Evolutionary conservation across 257 asterid species (phyloP), one percentile per base, ranked within the genome.

Genomic region (Forsythia suspensa): DNA sequence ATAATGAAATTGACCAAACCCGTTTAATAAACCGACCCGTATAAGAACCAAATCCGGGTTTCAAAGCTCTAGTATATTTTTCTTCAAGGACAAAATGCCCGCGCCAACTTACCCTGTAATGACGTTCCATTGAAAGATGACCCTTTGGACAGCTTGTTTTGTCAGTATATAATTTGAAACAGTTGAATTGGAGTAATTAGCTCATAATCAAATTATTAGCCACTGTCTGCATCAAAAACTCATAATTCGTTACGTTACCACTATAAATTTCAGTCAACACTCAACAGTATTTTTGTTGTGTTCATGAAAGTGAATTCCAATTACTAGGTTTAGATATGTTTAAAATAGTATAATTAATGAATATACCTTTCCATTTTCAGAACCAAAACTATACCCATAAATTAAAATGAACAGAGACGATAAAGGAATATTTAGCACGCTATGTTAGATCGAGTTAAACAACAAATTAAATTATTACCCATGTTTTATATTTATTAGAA

Each of bases 81-180:
- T 24, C 24, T 24, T 24, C 24, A 24, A 0, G 24, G 24, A 24
- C 24, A 48, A 70, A 37, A 67, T 42, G 80, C 81, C 69, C 24
- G 24, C 24, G 24, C 82, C 73, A 40, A 80, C 77, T 55, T 37
- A 65, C 86, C 68, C 24, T 76, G 70, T n/a, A 4, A 37, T 79
- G 88, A 76, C 82, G 76, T 72, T 72, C 72, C 71, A 6, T 43
- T 36, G 78, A 59, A 76, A 24, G 41, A 65, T 68, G 84, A 74
- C 77, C 11, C 75, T 75, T 80, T 79, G 88, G 84, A 81, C 77
- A 70, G 44, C 76, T 76, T 57, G 61, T 71, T 76, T 85, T 81
- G 85, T 81, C 71, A 63, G 39, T 21, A 55, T 70, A 55, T 40
- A 46, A 71, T 24, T 41, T 65, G 74, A 48, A 24, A 24, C 24